Conservation (phyloP, 176 grass and related monocot genomes). For the Juncus inflexus region DNA sequence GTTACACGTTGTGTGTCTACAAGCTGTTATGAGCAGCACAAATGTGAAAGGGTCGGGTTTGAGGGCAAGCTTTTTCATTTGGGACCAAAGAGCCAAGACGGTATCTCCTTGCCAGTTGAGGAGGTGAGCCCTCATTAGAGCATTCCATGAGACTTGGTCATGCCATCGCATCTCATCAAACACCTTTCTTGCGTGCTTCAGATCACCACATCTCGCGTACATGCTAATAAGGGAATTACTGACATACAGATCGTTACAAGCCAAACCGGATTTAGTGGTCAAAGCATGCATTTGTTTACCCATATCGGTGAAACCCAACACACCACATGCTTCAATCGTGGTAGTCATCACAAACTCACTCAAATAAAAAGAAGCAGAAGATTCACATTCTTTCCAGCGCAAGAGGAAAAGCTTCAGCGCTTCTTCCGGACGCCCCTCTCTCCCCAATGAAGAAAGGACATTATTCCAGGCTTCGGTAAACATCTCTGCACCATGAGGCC, state of each 20-base stretch:
- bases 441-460: slow-evolving; percentile 32
- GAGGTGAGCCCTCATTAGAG: slow-evolving; percentile 35
- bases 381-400: slow-evolving; percentile 3
- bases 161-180: slow-evolving; percentile 30
- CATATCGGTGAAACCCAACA: slow-evolving; percentile 35
- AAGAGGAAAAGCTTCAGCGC: slow-evolving; percentile 32
- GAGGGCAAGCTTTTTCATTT: slow-evolving; percentile 32
- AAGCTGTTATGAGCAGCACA: slow-evolving; percentile 34
- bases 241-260: slow-evolving; percentile 23
- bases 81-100: slow-evolving; percentile 29
- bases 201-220: slow-evolving; percentile 36
- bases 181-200: slow-evolving; percentile 22
- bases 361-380: slow-evolving; percentile 16
- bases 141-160: slow-evolving; percentile 39
- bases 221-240: slow-evolving; percentile 35
- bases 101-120: slow-evolving; percentile 30
- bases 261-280: slow-evolving; percentile 30
- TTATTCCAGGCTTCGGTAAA: slow-evolving; percentile 40
- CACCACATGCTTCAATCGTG: slow-evolving; percentile 34
- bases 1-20: slow-evolving; percentile 31
- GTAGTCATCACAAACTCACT: slow-evolving; percentile 38
- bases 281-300: slow-evolving; percentile 44
- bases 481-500: slow-evolving; percentile 27
- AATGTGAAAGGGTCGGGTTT: slow-evolving; percentile 29
- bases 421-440: slow-evolving; percentile 31